Evolutionary conservation across 106 monocot species (phyloP), one percentile per base, ranked within the genome.

Genomic region (Phalaenopsis aphrodite): DNA sequence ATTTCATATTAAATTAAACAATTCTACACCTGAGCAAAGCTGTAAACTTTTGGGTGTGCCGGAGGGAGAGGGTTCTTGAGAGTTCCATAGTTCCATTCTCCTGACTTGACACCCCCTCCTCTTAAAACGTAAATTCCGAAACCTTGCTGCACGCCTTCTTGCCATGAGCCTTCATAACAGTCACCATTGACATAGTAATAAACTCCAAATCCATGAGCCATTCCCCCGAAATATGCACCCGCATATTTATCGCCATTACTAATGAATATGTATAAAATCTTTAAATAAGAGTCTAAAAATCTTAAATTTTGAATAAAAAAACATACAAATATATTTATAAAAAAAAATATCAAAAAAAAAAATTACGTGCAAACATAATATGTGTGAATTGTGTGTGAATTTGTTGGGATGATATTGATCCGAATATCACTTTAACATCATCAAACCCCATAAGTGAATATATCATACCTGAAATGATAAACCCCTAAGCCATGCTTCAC

Each of bases 141-240:
- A 30, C 30, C 30, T 30, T 30, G 30, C 0, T 30, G 30, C 30
- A 30, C 30, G 30, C 30, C 30, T 30, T 30, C 30, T 0, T 30
- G 30, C 30, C 30, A 30, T 30, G 30, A 30, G 30, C 30, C 30
- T 86, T 86, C 84, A 1, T 89, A 89, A 45, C 78, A 82, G 42
- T 89, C 80, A 41, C 86, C 86, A 76, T 89, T 89, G 8, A 80
- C 86, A 48, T 86, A 89, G 47, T 79, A 72, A 19, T 89, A 89
- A 1, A 89, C 82, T 21, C 89, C 89, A 75, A 84, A 89, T 36
- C 89, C 86, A 67, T 89, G 82, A 45, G 86, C 86, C 81, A 82
- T 86, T 76, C 84, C 86, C 1, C 55, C 81, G 56, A 87, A 87
- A 61, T 87, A 87, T 68, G 30, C 30, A 30, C 30, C 30, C 30